Evolutionary conservation across 352 stramenopile genomes (phyloP).

Genomic region (Phytophthora europaea): DNA sequence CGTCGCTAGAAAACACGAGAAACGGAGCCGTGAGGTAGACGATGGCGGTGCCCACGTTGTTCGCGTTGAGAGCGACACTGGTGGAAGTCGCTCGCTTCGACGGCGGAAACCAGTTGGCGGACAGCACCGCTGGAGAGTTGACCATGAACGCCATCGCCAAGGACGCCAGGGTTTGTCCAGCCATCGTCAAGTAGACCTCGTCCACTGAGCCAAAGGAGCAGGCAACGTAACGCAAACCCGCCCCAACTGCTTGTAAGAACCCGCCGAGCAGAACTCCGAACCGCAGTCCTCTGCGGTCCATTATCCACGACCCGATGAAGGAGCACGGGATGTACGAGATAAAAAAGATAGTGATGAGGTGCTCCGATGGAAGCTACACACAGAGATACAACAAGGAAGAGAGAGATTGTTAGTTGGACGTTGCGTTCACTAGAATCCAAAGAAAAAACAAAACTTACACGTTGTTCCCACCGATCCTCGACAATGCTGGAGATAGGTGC

Average conservation of each 20-base stretch:
- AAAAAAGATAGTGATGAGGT: conserved; percentile 84
- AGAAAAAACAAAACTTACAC: conserved; percentile 22
- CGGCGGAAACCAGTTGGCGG: conserved; percentile 77
- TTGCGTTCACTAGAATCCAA: background rate
- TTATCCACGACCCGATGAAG: conserved; percentile 80
- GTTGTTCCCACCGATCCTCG: conserved; percentile 58
- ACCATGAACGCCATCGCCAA: conserved; percentile 85
- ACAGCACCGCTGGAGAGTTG: conserved; percentile 75
- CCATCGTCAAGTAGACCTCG: conserved; percentile 51
- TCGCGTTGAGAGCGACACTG: conserved; percentile 75
- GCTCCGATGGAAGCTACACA: conserved; percentile 65
- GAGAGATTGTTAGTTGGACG: background rate
- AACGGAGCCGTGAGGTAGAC: conserved; percentile 68
- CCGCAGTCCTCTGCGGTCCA: conserved; percentile 71
- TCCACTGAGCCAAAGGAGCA: conserved; percentile 26
- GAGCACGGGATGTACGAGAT: conserved; percentile 82
- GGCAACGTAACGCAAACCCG: conserved; percentile 53
- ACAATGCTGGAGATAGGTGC: conserved; percentile 65
- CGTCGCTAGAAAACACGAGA: conserved; percentile 45
- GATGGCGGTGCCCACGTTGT: conserved; percentile 66
- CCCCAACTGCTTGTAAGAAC: conserved; percentile 58
- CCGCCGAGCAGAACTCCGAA: conserved; percentile 67
- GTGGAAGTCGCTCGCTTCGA: conserved; percentile 73
- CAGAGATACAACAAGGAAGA: background rate
- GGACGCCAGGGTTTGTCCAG: conserved; percentile 67